phyloP scores from a whole-genome alignment of 1,139 yeast genomes.

The Saccharomycopsis crataegensis region DNA sequence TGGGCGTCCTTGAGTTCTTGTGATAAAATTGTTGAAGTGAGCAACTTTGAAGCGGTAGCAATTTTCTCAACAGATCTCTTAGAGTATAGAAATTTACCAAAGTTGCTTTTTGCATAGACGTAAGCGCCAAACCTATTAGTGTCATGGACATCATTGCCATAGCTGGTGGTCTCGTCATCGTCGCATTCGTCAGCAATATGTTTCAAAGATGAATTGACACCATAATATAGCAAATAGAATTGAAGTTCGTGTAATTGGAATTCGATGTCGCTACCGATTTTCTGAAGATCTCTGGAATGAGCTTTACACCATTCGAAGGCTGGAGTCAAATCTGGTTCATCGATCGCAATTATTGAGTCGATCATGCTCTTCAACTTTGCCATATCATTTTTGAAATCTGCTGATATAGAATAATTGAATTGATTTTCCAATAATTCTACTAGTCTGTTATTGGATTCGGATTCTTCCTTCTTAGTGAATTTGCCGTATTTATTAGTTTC shows the following conservation, averaged over 20 bases:
- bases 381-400: slow-evolving; percentile 19
- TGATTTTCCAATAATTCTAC: slow-evolving; percentile 4
- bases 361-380: slow-evolving; percentile 22
- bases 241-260: slow-evolving; percentile 60
- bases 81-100: slow-evolving; percentile 38
- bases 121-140: slow-evolving; percentile 40
- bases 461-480: background rate
- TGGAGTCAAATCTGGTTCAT: slow-evolving; percentile 19
- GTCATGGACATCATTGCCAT: slow-evolving; percentile 19
- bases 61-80: background rate
- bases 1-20: background rate
- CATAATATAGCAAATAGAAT: slow-evolving; percentile 34
- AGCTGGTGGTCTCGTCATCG: background rate
- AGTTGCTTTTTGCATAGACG: slow-evolving; percentile 46
- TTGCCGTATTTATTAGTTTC: background rate
- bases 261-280: slow-evolving; percentile 40
- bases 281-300: slow-evolving; percentile 20
- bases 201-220: slow-evolving; percentile 24
- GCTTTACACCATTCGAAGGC: slow-evolving; percentile 24
- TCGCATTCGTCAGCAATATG: slow-evolving; percentile 5
- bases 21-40: slow-evolving; percentile 10
- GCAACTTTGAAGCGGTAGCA: slow-evolving; percentile 7
- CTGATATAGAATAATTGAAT: slow-evolving; percentile 13
- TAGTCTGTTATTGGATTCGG: background rate
- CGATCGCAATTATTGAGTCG: slow-evolving; percentile 18